Conservation (phyloP, 768 basidiomycete species). For the Macrolepiota dolichaula region DNA sequence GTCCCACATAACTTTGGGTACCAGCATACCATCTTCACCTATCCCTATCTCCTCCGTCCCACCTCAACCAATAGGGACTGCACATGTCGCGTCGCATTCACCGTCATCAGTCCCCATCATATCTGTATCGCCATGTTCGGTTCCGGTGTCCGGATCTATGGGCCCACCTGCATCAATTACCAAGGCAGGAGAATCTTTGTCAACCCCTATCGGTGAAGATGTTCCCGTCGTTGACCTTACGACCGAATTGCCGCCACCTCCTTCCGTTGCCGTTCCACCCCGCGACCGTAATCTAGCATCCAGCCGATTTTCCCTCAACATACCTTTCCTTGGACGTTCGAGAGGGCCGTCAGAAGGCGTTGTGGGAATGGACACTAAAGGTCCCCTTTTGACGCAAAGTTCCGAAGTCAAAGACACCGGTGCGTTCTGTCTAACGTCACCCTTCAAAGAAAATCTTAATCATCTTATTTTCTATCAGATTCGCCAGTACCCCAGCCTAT, state of each 20-base stretch:
- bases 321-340: constrained; percentile 20
- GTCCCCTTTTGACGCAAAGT: neutral
- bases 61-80: neutral
- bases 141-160: neutral
- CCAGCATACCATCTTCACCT: neutral
- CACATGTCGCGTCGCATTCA: neutral
- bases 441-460: constrained; percentile 2
- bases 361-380: neutral
- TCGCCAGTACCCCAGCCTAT: neutral
- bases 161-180: neutral
- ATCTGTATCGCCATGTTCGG: neutral
- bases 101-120: neutral
- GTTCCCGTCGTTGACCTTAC: constrained; percentile 16
- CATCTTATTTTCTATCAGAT: constrained; percentile 4
- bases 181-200: constrained; percentile 1
- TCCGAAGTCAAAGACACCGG: neutral
- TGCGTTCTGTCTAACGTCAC: neutral
- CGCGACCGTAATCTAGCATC: neutral
- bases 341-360: constrained; percentile 12
- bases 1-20: neutral
- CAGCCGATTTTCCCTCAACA: constrained; percentile 15
- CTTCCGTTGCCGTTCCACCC: neutral
- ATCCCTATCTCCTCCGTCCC: neutral
- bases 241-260: neutral
- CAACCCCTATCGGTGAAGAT: constrained; percentile 15